These are phyloP conservation scores for Aspergillus sp. DNA, from an alignment of 2,329 filamentous ascomycete species.

Conservation along the genomic window DNA sequence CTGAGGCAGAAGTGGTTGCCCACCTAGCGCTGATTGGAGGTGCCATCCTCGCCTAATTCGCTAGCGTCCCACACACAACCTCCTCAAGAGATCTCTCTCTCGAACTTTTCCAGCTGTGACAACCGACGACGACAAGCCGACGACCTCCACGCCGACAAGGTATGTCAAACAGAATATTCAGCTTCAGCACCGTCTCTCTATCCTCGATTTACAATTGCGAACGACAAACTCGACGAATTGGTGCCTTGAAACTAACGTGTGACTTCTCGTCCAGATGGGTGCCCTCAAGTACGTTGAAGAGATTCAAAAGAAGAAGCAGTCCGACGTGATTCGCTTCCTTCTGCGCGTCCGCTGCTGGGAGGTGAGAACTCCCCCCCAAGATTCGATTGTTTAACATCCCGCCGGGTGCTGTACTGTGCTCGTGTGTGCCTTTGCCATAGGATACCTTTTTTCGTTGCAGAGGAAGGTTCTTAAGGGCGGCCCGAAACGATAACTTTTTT, in stretches of 20 bases:
- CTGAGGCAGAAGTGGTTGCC: slow-evolving; percentile 11
- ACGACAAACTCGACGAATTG: not conserved
- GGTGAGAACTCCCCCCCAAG: slow-evolving; percentile 54
- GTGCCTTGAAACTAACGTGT: slow-evolving; percentile 4
- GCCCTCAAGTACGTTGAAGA: slow-evolving; percentile 99
- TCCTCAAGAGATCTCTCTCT: slow-evolving; percentile 30
- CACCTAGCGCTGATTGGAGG: slow-evolving; percentile 22
- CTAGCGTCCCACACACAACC: slow-evolving; percentile 46
- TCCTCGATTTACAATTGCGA: slow-evolving; percentile 11
- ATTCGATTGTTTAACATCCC: slow-evolving; percentile 38
- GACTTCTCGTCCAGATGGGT: slow-evolving; percentile 71
- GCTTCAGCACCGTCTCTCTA: slow-evolving; percentile 3
- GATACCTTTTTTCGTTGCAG: slow-evolving; percentile 24
- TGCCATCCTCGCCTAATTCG: slow-evolving; percentile 38
- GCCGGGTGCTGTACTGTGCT: slow-evolving; percentile 26
- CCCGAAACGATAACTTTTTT: slow-evolving; percentile 21
- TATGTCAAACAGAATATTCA: slow-evolving; percentile 26
- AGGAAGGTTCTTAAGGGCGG: slow-evolving; percentile 31
- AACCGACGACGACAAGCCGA: slow-evolving; percentile 41
- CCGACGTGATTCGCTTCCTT: slow-evolving; percentile 99
- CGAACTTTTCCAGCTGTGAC: slow-evolving; percentile 40
- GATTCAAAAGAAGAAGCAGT: slow-evolving; percentile 99
- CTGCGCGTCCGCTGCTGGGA: slow-evolving; percentile 99
- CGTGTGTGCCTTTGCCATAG: slow-evolving; percentile 33
- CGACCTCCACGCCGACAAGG: slow-evolving; percentile 47